Percentiles rank a stretch among this genome's conserved stretches.
phyloP scores from a whole-genome alignment of 2,329 filamentous ascomycete species.

The Fusarium sp. region DNA sequence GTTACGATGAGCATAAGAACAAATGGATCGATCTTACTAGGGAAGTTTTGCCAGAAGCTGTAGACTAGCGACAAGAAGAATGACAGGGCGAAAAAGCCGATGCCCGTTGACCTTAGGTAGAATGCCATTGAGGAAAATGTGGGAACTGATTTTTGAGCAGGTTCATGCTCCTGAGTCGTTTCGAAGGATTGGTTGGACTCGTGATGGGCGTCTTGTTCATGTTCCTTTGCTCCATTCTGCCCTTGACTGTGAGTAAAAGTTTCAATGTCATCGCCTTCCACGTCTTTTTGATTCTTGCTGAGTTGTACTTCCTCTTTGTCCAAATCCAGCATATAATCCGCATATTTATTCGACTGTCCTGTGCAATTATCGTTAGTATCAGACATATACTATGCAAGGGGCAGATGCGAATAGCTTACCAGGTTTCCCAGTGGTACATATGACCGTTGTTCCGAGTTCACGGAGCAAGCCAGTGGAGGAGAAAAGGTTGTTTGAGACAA shows the following conservation, averaged over 20 bases:
- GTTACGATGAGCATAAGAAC: neutral
- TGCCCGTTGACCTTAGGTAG: neutral
- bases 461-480: neutral
- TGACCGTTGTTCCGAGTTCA: neutral
- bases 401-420: neutral
- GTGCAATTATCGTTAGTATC: neutral
- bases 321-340: neutral
- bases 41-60: neutral
- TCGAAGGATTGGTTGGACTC: neutral
- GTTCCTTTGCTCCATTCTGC: neutral
- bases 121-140: neutral
- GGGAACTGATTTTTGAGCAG: neutral
- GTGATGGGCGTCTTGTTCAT: neutral
- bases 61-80: neutral
- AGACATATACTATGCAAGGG: neutral
- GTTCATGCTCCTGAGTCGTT: neutral
- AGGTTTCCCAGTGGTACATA: neutral
- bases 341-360: neutral
- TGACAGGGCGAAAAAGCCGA: neutral
- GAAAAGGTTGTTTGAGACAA: neutral
- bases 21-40: neutral
- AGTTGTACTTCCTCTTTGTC: neutral
- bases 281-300: neutral
- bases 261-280: neutral
- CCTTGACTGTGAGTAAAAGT: neutral